Evolutionary conservation across 2,329 filamentous ascomycete species (phyloP).

Genomic region (Trichoderma guizhouense): DNA sequence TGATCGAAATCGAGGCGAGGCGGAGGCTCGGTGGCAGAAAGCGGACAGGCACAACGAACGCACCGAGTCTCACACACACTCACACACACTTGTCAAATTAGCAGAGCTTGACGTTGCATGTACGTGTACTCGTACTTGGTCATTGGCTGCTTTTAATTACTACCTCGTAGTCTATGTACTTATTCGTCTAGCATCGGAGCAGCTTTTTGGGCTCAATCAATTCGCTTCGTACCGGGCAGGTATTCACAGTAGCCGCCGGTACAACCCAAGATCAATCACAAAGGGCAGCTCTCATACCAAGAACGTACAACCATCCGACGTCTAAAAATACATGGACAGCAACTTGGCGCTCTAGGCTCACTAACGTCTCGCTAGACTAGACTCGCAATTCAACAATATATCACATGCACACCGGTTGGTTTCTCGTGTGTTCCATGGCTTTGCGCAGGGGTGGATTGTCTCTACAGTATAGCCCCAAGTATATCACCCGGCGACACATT

Average conservation of each 20-base stretch:
- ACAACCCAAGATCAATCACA: neutral
- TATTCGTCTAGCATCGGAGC: neutral
- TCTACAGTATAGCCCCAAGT: neutral
- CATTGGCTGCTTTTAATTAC: neutral
- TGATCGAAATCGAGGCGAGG: constrained; percentile 4
- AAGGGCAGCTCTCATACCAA: neutral
- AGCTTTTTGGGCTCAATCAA: neutral
- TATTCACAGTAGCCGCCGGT: neutral
- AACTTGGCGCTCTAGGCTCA: neutral
- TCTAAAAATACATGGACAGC: neutral
- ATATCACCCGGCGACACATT: neutral
- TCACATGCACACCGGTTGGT: neutral
- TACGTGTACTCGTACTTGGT: neutral
- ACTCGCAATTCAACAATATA: neutral
- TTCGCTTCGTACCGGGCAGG: neutral
- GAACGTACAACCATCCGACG: neutral
- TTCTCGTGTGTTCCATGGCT: neutral
- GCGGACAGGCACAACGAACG: constrained; percentile 11
- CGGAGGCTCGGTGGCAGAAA: constrained; percentile 16
- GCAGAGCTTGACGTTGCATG: neutral
- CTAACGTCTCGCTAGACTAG: neutral
- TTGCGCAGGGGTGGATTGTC: neutral
- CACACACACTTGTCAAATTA: neutral
- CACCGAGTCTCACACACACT: neutral
- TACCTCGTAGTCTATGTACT: neutral